Evolutionary conservation across 2,329 filamentous ascomycete species (phyloP), one percentile per base, ranked within the genome.

Genomic region (Aspergillus calidoustus): DNA sequence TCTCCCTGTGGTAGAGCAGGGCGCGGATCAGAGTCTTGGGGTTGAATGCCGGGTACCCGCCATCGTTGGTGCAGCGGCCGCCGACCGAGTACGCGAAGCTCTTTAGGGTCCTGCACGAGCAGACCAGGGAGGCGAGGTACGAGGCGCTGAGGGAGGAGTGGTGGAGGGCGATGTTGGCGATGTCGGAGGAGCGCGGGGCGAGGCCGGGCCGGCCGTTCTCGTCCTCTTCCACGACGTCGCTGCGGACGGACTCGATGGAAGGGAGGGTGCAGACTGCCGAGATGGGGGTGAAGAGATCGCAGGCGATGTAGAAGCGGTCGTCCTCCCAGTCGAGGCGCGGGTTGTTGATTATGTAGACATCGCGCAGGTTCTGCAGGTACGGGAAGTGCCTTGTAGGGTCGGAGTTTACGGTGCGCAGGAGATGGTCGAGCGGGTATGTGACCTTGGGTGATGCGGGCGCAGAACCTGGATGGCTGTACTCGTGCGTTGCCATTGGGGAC

Each of bases 41-140:
- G 34, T 11, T 41, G 34, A 41, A 41, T 8, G 15, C 11, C 9
- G 34, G 34, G 34, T 15, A 15, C 9, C 34, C 34, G 34, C 34
- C 34, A 11, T 41, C 34, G 11, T 41, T 41, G 11, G n/a, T 55
- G 11, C 23, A 22, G 52, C 65, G 55, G 7, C 66, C 68, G 22
- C 66, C 68, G 1, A 66, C 62, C 6, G 61, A 61, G 55, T 69
- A 69, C 4, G 57, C 59, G 38, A 69, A 65, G 44, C 66, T 64
- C 30, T 23, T 59, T 28, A 69, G 34, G 0, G 22, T 23, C 25
- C 64, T 69, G 57, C 62, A 69, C 7, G 66, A 64, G 22, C 44
- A 59, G 13, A 69, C 58, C 7, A 68, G 5, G 22, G 30, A 22
- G 15, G 28, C 56, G 4, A 70, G 52, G 25, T 60, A 67, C 1